Evolutionary conservation across 106 monocot species (phyloP), one percentile per base, ranked within the genome.

Genomic region (Alisma plantagoaquatica): DNA sequence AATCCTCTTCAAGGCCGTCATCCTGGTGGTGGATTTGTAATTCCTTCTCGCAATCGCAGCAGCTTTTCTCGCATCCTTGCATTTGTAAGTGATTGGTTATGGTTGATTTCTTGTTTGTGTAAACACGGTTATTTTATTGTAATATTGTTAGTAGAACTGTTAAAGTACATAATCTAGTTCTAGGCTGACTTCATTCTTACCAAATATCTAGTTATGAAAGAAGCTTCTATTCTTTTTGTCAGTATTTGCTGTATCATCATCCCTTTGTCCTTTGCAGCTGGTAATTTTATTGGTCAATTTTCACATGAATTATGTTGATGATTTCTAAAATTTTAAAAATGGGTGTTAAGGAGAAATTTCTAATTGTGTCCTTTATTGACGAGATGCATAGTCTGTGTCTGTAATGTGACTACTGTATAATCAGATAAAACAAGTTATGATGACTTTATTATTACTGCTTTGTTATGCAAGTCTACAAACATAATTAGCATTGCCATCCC

Each of bases 1-100:
- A 59, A 59, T 65, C 84, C 94, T 76, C 61, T 60, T 63, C 63
- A 84, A 75, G 61, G n/a, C n/a, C n/a, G n/a, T n/a, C n/a, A n/a
- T n/a, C n/a, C 75, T 73, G 64, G 38, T 48, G 77, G 60, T 33
- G 74, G 49, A 23, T 66, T 60, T 66, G 60, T 68, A 21, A 60
- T 81, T 44, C 61, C 70, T 41, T 63, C 63, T 59, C 77, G 81
- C 5, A 76, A 71, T 31, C 74, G 67, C 31, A 59, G 67, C 11
- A 68, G 56, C 23, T 64, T 74, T 60, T 20, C 43, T 41, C 57
- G 86, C 41, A 59, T 77, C 61, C 66, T 80, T 32, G 41, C 65
- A 44, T 86, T 77, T 73, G 86, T 86, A 77, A 76, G 80, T 73
- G 33, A 7, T 38, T 27, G 31, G 15, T 30, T 68, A 3, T 27